phyloP scores from a whole-genome alignment of 495 filamentous ascomycete species.

The Hypoxylon intermedium region DNA sequence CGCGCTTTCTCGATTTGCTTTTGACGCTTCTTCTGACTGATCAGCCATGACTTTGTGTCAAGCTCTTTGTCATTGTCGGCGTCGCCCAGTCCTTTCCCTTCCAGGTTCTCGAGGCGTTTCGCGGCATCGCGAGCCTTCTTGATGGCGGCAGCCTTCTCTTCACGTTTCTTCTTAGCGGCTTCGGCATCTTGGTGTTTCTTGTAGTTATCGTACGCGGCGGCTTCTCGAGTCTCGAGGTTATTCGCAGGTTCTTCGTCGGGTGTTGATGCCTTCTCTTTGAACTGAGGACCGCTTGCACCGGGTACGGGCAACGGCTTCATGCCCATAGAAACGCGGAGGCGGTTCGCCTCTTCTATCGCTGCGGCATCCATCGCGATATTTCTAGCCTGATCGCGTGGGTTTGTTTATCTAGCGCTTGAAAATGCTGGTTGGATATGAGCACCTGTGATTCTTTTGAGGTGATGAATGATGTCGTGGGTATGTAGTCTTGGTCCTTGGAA shows the following conservation, averaged over 20 bases:
- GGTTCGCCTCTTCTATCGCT: constrained; percentile 93
- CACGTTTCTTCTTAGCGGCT: constrained; percentile 74
- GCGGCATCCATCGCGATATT: constrained; percentile 74
- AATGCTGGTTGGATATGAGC: not conserved
- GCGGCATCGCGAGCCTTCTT: constrained; percentile 88
- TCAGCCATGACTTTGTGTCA: constrained; percentile 84
- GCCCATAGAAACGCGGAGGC: constrained; percentile 85
- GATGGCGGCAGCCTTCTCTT: constrained; percentile 77
- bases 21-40: constrained; percentile 85
- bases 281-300: constrained; percentile 57
- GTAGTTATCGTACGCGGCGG: constrained; percentile 71
- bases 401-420: not conserved
- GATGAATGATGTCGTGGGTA: too few species aligned
- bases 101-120: constrained; percentile 72
- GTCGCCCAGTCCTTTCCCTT: constrained; percentile 82
- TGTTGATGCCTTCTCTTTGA: constrained; percentile 41
- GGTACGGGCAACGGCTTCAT: constrained; percentile 90
- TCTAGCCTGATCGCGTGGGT: not conserved
- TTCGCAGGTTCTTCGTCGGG: constrained; percentile 67
- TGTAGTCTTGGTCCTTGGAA: too few species aligned
- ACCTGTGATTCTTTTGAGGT: not conserved
- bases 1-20: constrained; percentile 84
- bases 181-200: constrained; percentile 61
- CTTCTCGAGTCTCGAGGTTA: constrained; percentile 82
- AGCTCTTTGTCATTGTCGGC: constrained; percentile 69